A percentile compares a stretch with the other conserved stretches of the same genome.
Conservation (phyloP, 805 yeast species). For the Suhomyces pyralidae region DNA sequence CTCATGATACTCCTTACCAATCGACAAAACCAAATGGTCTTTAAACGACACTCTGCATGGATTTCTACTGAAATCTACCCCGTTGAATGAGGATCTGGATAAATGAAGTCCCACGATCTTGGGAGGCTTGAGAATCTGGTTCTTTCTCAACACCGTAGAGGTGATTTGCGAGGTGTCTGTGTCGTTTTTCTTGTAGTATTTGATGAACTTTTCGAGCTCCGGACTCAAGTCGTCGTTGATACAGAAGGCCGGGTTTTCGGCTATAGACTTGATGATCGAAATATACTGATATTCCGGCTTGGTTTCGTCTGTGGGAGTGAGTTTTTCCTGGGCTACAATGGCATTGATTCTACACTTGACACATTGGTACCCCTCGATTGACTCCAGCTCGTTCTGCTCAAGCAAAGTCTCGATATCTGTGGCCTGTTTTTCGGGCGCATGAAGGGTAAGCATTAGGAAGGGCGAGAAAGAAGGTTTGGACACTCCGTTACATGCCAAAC, state of each 20-base stretch:
- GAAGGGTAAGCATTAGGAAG: constrained; percentile 69
- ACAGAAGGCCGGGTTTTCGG: constrained; percentile 34
- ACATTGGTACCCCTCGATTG: constrained; percentile 79
- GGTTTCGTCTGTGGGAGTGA: constrained; percentile 7
- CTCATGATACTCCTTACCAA: constrained; percentile 42
- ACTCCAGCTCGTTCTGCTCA: constrained; percentile 56
- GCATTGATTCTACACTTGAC: constrained; percentile 54
- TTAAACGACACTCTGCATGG: constrained; percentile 67
- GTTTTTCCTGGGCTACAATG: constrained; percentile 31
- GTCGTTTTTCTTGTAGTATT: constrained; percentile 43
- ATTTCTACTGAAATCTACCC: constrained; percentile 66
- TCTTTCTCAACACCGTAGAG: constrained; percentile 66
- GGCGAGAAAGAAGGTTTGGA: constrained; percentile 59
- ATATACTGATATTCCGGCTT: constrained; percentile 19
- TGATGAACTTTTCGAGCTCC: constrained; percentile 46
- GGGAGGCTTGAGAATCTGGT: constrained; percentile 64
- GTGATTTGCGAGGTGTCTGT: constrained; percentile 46
- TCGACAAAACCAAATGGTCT: constrained; percentile 48
- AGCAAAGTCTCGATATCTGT: constrained; percentile 55
- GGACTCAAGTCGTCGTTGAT: constrained; percentile 68
- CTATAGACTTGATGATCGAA: constrained; percentile 27
- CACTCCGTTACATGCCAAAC: constrained; percentile 61
- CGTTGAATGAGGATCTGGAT: constrained; percentile 76
- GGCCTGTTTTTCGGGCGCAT: constrained; percentile 58
- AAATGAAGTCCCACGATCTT: constrained; percentile 73